phyloP scores from a whole-genome alignment of 1,139 yeast species.

The Geotrichum reessii region DNA sequence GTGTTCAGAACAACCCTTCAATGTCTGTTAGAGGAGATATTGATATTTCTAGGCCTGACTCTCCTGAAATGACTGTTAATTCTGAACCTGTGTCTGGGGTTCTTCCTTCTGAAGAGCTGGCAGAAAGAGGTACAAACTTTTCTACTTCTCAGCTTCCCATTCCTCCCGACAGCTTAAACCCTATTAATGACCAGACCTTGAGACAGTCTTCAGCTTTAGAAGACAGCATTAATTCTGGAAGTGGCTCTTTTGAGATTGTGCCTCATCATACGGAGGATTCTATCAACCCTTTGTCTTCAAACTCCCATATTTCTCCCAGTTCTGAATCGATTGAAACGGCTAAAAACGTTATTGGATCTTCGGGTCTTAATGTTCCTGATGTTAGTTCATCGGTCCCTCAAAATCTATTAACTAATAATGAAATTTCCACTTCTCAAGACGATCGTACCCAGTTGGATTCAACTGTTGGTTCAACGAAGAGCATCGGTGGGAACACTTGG shows the following conservation, averaged over 20 bases:
- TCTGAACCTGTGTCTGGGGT: slow-evolving; percentile 34
- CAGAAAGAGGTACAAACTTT: slow-evolving; percentile 7
- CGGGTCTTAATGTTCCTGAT: background rate
- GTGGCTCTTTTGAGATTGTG: slow-evolving; percentile 15
- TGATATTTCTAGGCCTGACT: slow-evolving; percentile 56
- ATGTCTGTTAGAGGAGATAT: slow-evolving; percentile 79
- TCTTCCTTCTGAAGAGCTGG: slow-evolving; percentile 29
- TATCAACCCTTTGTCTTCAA: background rate
- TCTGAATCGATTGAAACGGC: slow-evolving; percentile 14
- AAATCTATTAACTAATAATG: slow-evolving; percentile 8
- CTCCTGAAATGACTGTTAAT: slow-evolving; percentile 37
- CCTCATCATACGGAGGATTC: background rate
- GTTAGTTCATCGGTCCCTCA: slow-evolving; percentile 3
- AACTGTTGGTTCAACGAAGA: slow-evolving; percentile 1
- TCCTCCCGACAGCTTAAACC: slow-evolving; percentile 11
- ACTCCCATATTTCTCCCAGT: slow-evolving; percentile 4
- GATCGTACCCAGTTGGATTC: slow-evolving; percentile 6
- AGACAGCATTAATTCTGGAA: background rate
- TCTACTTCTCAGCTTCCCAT: slow-evolving; percentile 6
- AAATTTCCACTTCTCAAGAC: slow-evolving; percentile 5
- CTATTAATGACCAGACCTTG: background rate
- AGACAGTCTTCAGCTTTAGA: background rate
- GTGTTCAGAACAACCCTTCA: slow-evolving; percentile 89
- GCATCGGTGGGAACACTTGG: slow-evolving; percentile 7
- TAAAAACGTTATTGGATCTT: background rate